Conservation (phyloP, 257 asterid genomes). For the Solanum verrucosum region DNA sequence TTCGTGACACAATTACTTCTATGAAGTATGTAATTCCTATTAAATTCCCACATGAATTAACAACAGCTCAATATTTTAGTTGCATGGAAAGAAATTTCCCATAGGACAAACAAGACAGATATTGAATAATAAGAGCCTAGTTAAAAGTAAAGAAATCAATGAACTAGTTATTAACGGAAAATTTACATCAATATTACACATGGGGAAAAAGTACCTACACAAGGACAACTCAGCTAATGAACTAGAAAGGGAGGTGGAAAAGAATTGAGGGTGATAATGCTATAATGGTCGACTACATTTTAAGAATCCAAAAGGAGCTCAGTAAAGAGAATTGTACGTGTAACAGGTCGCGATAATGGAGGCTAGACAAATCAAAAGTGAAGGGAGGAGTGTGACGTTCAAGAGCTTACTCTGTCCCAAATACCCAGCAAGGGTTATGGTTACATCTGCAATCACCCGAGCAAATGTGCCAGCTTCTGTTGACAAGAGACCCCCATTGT, state of each 20-base stretch:
- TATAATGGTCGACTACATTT: neutral
- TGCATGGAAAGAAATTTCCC: neutral
- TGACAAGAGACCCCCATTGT: slow-evolving; percentile 79
- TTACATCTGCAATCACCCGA: slow-evolving; percentile 83
- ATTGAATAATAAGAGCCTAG: neutral
- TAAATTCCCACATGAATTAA: neutral
- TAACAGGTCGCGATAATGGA: slow-evolving; percentile 79
- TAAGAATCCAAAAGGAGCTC: neutral
- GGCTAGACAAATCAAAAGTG: slow-evolving; percentile 59
- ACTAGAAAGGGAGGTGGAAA: neutral
- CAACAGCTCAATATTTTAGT: neutral
- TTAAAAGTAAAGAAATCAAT: neutral
- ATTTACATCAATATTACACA: slow-evolving; percentile 1
- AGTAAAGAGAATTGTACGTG: slow-evolving; percentile 79
- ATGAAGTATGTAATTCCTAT: neutral
- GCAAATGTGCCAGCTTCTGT: slow-evolving; percentile 94
- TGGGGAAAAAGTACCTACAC: neutral
- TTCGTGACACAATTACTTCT: neutral
- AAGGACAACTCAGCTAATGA: neutral
- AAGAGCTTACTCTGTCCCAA: slow-evolving; percentile 60
- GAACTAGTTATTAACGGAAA: neutral
- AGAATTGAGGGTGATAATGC: slow-evolving; percentile 9
- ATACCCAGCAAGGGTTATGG: slow-evolving; percentile 80
- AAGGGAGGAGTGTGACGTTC: slow-evolving; percentile 70
- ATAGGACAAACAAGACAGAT: neutral